Base-by-base conservation (phyloP, 169 alveolate genomes). In the Theileria sp. region DNA sequence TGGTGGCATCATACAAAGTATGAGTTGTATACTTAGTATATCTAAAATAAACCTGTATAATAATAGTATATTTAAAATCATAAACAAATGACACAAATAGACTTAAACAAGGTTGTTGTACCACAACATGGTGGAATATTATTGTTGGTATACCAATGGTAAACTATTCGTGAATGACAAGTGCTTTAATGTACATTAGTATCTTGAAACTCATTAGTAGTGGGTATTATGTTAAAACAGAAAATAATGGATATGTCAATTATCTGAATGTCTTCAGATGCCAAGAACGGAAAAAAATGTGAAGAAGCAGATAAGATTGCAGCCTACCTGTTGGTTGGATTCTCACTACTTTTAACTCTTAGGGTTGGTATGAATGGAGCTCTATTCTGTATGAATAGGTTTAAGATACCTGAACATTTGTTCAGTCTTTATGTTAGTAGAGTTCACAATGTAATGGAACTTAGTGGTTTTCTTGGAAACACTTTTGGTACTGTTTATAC, bases 281-380 rank as follows among this genome's bases (percentile, higher is more conserved):
- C 54, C 8, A 1, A 2, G 54, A 13, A 2, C 8, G 54, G 54
- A 13, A 8, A 44, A 10, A 44, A 44, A 44, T 2, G 15, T 15
- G 54, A 44, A 4, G 54, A 44, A 4, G 54, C 19, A 4, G 8
- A 2, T 10, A 44, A 44, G 17, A 44, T 4, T 2, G 54, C 15
- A 2, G 54, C 54, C 1, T 44, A 44, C 8, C 17, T 15, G 61
- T 36, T 68, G 49, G 76, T 49, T 28, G 76, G 76, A 1, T 36
- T 68, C 17, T 25, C 67, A 32, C 2, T 68, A 36, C 49, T 68
- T 25, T 76, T 28, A 68, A 26, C 65, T 10, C 49, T 68, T 25
- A 28, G 76, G 34, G 71, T 68, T 28, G 76, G 61, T 68, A 28
- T 68, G 49, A 68, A 68, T 68, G 65, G 61, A 10, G 76, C 71